Evolutionary conservation across 495 filamentous ascomycete species (phyloP), one percentile per base, ranked within the genome.

Genomic region (Neurospora africana): DNA sequence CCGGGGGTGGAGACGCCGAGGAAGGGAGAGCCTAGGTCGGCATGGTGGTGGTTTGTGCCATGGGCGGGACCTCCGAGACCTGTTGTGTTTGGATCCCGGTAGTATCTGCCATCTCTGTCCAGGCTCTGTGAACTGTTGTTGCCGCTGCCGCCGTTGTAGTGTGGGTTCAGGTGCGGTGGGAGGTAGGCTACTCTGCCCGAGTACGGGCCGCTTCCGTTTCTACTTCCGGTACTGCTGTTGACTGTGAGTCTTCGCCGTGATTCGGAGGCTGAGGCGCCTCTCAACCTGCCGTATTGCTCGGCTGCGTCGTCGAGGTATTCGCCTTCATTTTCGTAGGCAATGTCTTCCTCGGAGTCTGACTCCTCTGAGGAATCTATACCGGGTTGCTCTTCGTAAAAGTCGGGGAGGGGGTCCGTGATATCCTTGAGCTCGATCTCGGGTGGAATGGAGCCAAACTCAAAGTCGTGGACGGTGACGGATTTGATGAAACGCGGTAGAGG

Each of bases 401-500:
- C 95, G 4, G 93, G 88, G 67, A 98, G 88, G 0, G 95, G 95
- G 80, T 98, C 95, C 76, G 94, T 95, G 72, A 99, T 92, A 76
- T 98, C 95, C 82, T 97, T 98, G 58, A 99, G 89, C 79, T 96
- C 93, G 33, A 99, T 83, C 72, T 93, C 88, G 1, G 95, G 95
- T 2, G 90, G 85, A 68, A 95, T 88, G 3, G 84, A 87, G 27
- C 95, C 95, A 76, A 99, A 98, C 30, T 94, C 91, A 78, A 99
- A 99, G 53, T 91, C 89, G 80, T 97, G 95, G 35, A 97, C 93
- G 23, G 94, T 89, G 44, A 99, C 96, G 11, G 93, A 95, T 74
- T 95, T 94, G 81, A 99, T 98, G 84, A 98, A 98, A 69, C 93
- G 91, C 41, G 95, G 95, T 37, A 99, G 87, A 17, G 92, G 85